Evolutionary conservation across 164 flowering plant species (phyloP).

Genomic region (Liquidambar formosana): DNA sequence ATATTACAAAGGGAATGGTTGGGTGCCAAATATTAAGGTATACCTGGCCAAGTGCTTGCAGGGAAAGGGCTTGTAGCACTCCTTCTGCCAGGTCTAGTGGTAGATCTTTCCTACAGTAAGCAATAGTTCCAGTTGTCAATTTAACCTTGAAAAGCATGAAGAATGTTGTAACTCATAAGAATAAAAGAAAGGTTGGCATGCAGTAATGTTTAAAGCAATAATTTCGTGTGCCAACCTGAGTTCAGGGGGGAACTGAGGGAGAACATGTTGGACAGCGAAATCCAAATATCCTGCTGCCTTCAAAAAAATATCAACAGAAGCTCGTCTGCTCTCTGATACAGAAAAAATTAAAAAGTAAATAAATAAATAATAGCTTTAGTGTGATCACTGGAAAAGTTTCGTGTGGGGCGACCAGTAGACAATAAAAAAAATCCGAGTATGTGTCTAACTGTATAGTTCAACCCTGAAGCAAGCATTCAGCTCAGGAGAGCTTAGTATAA

Average conservation of each 20-base stretch:
- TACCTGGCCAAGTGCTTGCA: slow-evolving; percentile 97
- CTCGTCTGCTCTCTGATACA: slow-evolving; percentile 68
- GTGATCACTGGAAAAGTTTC: background rate
- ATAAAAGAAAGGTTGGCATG: background rate
- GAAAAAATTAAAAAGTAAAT: slow-evolving; percentile 9
- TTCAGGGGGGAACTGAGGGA: slow-evolving; percentile 74
- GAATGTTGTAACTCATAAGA: background rate
- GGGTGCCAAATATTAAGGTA: slow-evolving; percentile 9
- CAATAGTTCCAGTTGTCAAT: background rate
- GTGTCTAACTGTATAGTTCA: no score
- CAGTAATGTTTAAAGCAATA: background rate
- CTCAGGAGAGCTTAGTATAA: no score
- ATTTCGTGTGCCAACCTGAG: slow-evolving; percentile 50
- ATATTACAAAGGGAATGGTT: no score
- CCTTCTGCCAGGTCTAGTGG: slow-evolving; percentile 92
- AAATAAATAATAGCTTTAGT: background rate
- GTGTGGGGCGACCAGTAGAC: background rate
- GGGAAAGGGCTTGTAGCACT: slow-evolving; percentile 78
- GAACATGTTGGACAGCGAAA: slow-evolving; percentile 78
- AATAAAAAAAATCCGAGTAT: background rate
- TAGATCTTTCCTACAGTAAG: slow-evolving; percentile 61
- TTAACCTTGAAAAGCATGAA: slow-evolving; percentile 5
- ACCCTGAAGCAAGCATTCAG: no score
- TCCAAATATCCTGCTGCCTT: slow-evolving; percentile 96
- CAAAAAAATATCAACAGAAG: slow-evolving; percentile 76